Evolutionary conservation across 192 early-diverging fungal species (phyloP), one percentile per base, ranked within the genome.

Genomic region (Linnemannia elongata): DNA sequence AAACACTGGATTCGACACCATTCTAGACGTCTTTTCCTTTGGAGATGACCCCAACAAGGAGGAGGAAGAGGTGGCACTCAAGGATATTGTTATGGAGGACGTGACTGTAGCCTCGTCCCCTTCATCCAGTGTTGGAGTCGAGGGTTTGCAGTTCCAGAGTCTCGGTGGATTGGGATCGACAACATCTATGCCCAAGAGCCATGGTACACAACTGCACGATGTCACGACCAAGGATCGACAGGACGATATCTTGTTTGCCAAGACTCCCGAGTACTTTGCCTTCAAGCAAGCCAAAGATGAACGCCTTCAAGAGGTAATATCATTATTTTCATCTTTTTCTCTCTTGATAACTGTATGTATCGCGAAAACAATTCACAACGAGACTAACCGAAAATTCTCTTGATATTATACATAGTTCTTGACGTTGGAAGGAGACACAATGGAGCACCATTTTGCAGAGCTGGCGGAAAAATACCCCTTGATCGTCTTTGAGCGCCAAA

Each of bases 11-110:
- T 76, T 90, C 54, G 90, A 91, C n/a, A 78, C 89, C 0, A 90
- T 92, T 38, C 82, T 89, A 52, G 91, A 92, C 45, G 89, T 91
- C 6, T 92, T 92, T 69, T 91, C 90, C 0, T 92, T 85, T 77
- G 91, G 91, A 13, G 90, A 92, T 76, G 91, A 91, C 2, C 89
- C 90, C 33, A 89, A 91, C 13, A 84, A 52, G 78, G 76, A 5
- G 47, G 36, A 49, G 18, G 63, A 80, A 0, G 88, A 88, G 1
- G 88, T 82, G 4, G 82, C 57, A 1, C 42, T 76, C 0, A 75
- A 88, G 13, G 77, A 90, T 10, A 81, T 82, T 41, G 75, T 71
- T 2, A 72, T 77, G 24, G 84, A 88, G 9, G 79, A 66, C 13
- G 87, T 69, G 5, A 72, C 45, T 13, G n/a, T 42, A 27, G 30